These are phyloP conservation scores for Leccinellum luteum DNA, from an alignment of 768 basidiomycete genomes.

Conservation along the genomic window DNA sequence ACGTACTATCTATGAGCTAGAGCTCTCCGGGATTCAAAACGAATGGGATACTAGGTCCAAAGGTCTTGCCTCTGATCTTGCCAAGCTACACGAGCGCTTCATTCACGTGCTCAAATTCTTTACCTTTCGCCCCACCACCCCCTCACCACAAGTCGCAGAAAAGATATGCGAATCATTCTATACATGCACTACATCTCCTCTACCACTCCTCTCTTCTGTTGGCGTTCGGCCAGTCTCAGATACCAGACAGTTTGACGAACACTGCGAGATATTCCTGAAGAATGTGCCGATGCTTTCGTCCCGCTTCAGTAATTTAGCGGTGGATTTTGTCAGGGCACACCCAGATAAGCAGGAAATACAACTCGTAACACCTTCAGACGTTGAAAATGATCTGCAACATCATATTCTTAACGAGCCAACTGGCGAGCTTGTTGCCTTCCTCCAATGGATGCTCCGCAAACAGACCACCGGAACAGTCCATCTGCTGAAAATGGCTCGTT, in stretches of 20 bases:
- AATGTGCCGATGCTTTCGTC: slow-evolving; percentile 68
- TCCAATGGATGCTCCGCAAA: background rate
- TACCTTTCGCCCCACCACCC: slow-evolving; percentile 44
- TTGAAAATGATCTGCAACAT: background rate
- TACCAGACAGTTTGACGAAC: slow-evolving; percentile 32
- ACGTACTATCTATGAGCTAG: background rate
- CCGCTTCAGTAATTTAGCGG: slow-evolving; percentile 48
- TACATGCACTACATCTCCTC: slow-evolving; percentile 38
- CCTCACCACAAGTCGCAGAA: slow-evolving; percentile 61
- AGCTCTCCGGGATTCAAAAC: background rate
- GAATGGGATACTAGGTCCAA: background rate
- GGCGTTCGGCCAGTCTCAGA: slow-evolving; percentile 59
- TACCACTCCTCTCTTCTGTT: background rate
- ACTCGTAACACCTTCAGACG: background rate
- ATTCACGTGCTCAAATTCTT: slow-evolving; percentile 11
- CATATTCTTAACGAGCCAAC: background rate
- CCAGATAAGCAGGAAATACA: background rate
- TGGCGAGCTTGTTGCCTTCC: slow-evolving; percentile 5
- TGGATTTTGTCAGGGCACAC: slow-evolving; percentile 39
- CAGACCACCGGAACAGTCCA: background rate
- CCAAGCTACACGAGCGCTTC: background rate
- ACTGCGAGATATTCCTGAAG: slow-evolving; percentile 42
- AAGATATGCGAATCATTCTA: slow-evolving; percentile 80
- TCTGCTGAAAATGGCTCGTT: slow-evolving; percentile 25
- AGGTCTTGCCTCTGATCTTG: background rate